Base-by-base conservation (phyloP, 139 green algal genomes). In the Helicosporidium sp. region DNA sequence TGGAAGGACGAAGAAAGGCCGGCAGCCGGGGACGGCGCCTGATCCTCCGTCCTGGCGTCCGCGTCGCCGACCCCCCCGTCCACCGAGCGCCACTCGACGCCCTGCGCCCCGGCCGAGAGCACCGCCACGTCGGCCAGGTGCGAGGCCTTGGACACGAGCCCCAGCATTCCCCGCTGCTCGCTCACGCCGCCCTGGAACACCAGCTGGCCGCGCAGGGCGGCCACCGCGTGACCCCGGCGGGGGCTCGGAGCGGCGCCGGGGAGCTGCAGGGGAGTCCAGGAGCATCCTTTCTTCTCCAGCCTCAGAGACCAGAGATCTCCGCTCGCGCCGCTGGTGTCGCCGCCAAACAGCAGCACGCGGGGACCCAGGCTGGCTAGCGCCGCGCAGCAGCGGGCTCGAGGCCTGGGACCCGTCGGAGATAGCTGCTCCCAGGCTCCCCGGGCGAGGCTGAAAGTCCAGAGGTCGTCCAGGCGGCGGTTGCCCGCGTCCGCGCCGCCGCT, bases 311-410 rank as follows among this genome's bases (percentile, higher is more conserved):
- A 84, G 44, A 82, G 41, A 52, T 85, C 76, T 20, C 68, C 61
- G 6, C 66, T 45, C 8, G 70, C 54, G 0, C 72, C 72, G 17
- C 48, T 54, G 20, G 45, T 62, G 54, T 86, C 74, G 12, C 77
- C 77, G 16, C 74, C 77, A 66, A 80, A 84, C 48, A 83, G 22
- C n/a, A 82, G 48, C 18, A 80, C 51, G 0, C 65, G 53, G 8
- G 41, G 39, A 19, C 55, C 43, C 15, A 63, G 31, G 5, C 43
- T 22, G 19, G 41, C 65, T 46, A 57, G 60, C 39, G 45, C 43
- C 45, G 62, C 66, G 60, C 60, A 73, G 68, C 60, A 60, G 18
- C 50, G 53, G 25, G 75, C 72, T 19, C 75, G 57, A 1, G 75
- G 75, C 8, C 39, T 26, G 10, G 54, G 17, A 0, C 71, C 61